Evolutionary conservation across 768 basidiomycete genomes (phyloP).

Genomic region (Leucosporidium scottii): DNA sequence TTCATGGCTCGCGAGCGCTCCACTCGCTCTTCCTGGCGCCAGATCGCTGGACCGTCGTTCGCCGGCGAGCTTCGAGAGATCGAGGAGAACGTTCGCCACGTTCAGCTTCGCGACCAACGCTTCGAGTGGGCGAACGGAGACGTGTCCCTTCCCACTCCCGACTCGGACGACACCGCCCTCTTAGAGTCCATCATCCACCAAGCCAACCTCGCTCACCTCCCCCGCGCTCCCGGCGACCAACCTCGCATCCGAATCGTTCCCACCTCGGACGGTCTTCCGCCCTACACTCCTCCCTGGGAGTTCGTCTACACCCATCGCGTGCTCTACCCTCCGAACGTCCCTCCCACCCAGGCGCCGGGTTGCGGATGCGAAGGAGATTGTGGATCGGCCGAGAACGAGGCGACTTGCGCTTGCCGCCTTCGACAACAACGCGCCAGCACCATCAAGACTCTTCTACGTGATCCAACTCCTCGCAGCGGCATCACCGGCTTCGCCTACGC

Average conservation of each 20-base stretch:
- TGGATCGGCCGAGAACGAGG: not conserved
- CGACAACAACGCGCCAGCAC: conserved; percentile 10
- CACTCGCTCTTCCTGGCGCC: not conserved
- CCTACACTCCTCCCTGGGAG: conserved; percentile 14
- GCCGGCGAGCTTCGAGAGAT: not conserved
- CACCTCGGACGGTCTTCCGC: not conserved
- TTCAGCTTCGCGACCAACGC: not conserved
- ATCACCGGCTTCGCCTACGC: conserved; percentile 20
- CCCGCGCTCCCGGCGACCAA: not conserved
- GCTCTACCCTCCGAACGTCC: conserved; percentile 18
- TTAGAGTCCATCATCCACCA: conserved; percentile 16
- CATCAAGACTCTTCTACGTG: not conserved
- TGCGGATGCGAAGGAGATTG: conserved; percentile 25
- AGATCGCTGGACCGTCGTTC: conserved; percentile 20
- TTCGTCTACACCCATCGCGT: conserved; percentile 27
- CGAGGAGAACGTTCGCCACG: not conserved
- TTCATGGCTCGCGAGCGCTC: not conserved
- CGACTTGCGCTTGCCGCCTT: not conserved
- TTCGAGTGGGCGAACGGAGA: not conserved
- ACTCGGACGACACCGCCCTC: not conserved
- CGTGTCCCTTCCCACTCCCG: too few species aligned
- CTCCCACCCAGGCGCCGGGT: conserved; percentile 15
- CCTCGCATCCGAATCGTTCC: conserved; percentile 15
- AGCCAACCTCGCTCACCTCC: conserved; percentile 4
- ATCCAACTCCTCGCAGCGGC: not conserved